phyloP scores from a whole-genome alignment of 768 basidiomycete genomes.

The Amanita molliuscula region DNA sequence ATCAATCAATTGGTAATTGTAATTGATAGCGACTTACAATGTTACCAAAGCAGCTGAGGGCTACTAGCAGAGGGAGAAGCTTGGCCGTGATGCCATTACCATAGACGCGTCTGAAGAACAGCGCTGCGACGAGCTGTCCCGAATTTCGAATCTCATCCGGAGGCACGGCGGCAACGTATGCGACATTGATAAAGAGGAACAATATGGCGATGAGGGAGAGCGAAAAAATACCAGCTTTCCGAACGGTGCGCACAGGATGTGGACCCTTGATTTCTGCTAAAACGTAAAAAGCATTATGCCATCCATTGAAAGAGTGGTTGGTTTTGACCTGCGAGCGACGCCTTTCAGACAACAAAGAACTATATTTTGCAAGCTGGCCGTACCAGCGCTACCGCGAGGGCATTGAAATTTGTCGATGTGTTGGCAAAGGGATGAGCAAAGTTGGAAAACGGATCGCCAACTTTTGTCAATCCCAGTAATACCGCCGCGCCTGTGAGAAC shows the following conservation, averaged over 20 bases:
- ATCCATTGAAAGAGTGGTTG: conserved; percentile 23
- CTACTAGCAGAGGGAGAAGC: conserved; percentile 21
- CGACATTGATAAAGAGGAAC: conserved; percentile 36
- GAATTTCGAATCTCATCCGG: conserved; percentile 22
- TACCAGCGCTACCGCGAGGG: conserved; percentile 25
- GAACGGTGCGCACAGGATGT: conserved; percentile 34
- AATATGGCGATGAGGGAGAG: conserved; percentile 29
- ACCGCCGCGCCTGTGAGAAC: conserved; percentile 50
- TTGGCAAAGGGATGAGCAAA: conserved; percentile 49
- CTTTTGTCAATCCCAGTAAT: conserved; percentile 39
- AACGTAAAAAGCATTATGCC: conserved; percentile 32
- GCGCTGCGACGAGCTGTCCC: conserved; percentile 23
- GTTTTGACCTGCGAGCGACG: conserved; percentile 19
- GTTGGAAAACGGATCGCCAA: conserved; percentile 44
- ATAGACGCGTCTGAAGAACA: conserved; percentile 23
- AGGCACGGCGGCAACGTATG: conserved; percentile 26
- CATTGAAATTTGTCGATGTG: conserved; percentile 32
- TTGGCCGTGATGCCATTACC: conserved; percentile 17
- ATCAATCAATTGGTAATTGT: neutral
- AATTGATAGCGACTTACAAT: conserved; percentile 16
- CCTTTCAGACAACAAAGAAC: neutral
- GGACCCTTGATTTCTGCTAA: conserved; percentile 29
- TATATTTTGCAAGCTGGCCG: neutral
- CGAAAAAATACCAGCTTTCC: conserved; percentile 30
- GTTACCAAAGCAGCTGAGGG: conserved; percentile 26